Conservation (phyloP, 2,329 filamentous ascomycete species). For the Stachybotrys echinatus region DNA sequence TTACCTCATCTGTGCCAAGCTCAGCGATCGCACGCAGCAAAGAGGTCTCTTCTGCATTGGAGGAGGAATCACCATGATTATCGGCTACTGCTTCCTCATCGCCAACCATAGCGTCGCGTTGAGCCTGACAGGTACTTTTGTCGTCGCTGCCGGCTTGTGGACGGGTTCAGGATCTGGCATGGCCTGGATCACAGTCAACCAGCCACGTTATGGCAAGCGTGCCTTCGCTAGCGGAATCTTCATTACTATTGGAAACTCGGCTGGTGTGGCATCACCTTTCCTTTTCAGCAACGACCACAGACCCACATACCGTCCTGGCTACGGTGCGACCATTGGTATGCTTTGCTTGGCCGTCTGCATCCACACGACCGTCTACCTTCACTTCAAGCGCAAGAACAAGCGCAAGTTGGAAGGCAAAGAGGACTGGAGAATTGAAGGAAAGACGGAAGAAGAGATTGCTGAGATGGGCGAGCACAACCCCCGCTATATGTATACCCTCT, state of each 20-base stretch:
- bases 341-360: conserved; percentile 27
- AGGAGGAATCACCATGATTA: conserved; percentile 5
- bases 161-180: conserved; percentile 6
- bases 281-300: conserved; percentile 38
- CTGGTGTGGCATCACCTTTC: conserved; percentile 40
- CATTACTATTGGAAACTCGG: conserved; percentile 7
- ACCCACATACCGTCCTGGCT: conserved; percentile 44
- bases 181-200: conserved; percentile 8
- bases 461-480: conserved; percentile 36
- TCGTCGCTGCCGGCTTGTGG: conserved; percentile 6
- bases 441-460: conserved; percentile 33
- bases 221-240: conserved; percentile 7
- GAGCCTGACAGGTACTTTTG: conserved; percentile 3
- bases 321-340: conserved; percentile 45
- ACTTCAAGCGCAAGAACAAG: conserved; percentile 29
- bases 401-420: conserved; percentile 27
- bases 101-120: conserved; percentile 3
- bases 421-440: conserved; percentile 34
- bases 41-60: conserved; percentile 3
- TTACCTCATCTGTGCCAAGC: not conserved
- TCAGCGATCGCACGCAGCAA: conserved; percentile 2
- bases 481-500: not conserved
- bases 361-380: conserved; percentile 17
- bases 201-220: conserved; percentile 8
- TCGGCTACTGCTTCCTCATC: conserved; percentile 4